These are phyloP conservation scores for Yamadazyma oceani DNA, from an alignment of 1,139 yeast genomes.

Conservation along the genomic window DNA sequence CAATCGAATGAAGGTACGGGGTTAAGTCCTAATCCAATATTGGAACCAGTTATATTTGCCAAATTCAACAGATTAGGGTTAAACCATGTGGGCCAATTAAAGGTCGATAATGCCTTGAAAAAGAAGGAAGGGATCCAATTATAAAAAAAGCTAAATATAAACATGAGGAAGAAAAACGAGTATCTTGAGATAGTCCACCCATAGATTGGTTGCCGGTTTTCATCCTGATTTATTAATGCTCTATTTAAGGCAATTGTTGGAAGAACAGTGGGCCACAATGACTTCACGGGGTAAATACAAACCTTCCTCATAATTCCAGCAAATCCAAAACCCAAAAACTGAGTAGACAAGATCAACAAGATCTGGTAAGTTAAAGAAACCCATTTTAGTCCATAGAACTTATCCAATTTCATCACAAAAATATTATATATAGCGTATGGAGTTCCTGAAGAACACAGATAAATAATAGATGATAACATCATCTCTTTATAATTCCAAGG, in stretches of 20 bases:
- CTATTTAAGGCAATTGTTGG: conserved; percentile 47
- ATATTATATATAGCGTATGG: conserved; percentile 48
- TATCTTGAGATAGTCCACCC: conserved; percentile 46
- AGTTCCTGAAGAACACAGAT: conserved; percentile 45
- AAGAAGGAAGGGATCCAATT: conserved; percentile 46
- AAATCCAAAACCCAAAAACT: conserved; percentile 48
- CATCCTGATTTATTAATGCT: conserved; percentile 39
- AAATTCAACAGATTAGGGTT: conserved; percentile 40
- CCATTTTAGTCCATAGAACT: conserved; percentile 47
- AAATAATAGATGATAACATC: conserved; percentile 50
- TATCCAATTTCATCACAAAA: conserved; percentile 45
- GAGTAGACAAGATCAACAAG: conserved; percentile 40
- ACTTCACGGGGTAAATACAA: conserved; percentile 44
- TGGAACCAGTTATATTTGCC: conserved; percentile 39
- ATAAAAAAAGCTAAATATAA: conserved; percentile 34
- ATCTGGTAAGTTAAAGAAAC: conserved; percentile 41
- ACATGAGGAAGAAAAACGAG: conserved; percentile 37
- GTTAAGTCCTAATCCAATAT: conserved; percentile 42
- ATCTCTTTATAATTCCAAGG: conserved; percentile 70
- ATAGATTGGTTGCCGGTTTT: conserved; percentile 24
- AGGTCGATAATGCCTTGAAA: conserved; percentile 41
- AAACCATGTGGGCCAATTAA: conserved; percentile 53
- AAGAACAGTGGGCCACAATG: conserved; percentile 48
- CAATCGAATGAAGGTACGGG: conserved; percentile 48
- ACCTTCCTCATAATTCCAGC: conserved; percentile 47